Base-by-base conservation (phyloP, 495 filamentous ascomycete species). In the Elasticomyces elasticus region DNA sequence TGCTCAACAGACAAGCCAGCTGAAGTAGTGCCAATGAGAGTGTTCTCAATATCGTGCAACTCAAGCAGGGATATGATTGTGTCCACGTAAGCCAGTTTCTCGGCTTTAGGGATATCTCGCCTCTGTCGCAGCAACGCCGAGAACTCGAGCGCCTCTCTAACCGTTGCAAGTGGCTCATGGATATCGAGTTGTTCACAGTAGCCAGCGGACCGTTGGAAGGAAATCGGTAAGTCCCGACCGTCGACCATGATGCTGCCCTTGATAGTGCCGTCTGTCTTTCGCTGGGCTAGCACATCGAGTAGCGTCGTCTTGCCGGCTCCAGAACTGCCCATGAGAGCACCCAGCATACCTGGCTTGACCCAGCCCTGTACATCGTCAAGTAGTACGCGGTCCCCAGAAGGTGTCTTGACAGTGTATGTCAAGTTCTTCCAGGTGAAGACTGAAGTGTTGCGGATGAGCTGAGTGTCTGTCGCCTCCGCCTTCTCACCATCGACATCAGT, bases 231-330 rank as follows among this genome's bases (percentile, higher is more conserved):
- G 11, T 38, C 45, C 3, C 49, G 25, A 12, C 68, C 67, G 40
- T 71, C 51, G 5, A 71, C 59, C 5, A 59, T 17, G 10, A 68
- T 47, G 5, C 35, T 49, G 28, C 69, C 69, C 6, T 51, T 48
- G 7, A 69, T 51, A 11, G 33, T 47, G 17, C 68, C 68, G 0
- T 53, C 51, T 10, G 49, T 56, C 17, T 52, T 52, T 64, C 68
- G 42, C n/a, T 59, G 46, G 1, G 70, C 68, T 0, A 74, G 57
- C 6, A 40, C 57, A 54, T 67, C 55, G 1, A 86, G 65, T 40
- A 84, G 72, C 11, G 79, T 84, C n/a, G 81, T 85, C 66, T 85
- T 86, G 31, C 84, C 83, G 45, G 83, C 81, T 27, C 82, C 84
- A 44, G 76, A 79, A 24, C 75, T 79, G 41, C 76, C 82, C 74